Evolutionary conservation across 768 basidiomycete genomes (phyloP), one percentile per base, ranked within the genome.

Genomic region (Cubamyces sp.): DNA sequence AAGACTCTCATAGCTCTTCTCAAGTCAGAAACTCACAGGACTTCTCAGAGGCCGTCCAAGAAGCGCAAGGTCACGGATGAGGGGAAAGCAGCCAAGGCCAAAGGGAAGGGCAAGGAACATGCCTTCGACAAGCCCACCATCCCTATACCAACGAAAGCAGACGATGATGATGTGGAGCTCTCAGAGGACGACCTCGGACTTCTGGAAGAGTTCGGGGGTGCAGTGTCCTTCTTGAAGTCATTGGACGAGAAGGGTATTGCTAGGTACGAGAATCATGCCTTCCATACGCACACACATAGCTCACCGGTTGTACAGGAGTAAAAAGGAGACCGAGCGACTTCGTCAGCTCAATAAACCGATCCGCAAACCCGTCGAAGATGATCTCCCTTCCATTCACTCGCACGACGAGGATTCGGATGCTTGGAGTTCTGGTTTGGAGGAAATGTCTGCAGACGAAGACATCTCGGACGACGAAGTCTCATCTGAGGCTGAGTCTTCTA

Each of bases 181-280:
- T 87, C 85, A n/a, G 88, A 90, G 39, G 84, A 87, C 61, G 91
- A 90, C 62, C 75, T 87, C 37, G 84, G 82, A n/a, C 73, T 90
- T 51, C 74, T 93, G 25, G 77, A 84, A 57, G 83, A 87, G 66
- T 91, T 87, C 67, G 83, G 88, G 21, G 78, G 77, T 23, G 81
- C 85, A 2, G 80, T 81, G 37, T 77, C 80, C 34, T 98, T 98
- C 75, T 75, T 98, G 62, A 76, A 81, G 34, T 77, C 76, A 21
- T 75, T 97, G 56, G 94, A 98, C 74, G 81, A 82, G 63, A 86
- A 84, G 67, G 90, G 85, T n/a, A 90, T 98, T 60, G 81, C 91
- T 64, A 83, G 89, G 96, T 92, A 69, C 62, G 83, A 75, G 11
- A 6, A 12, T 23, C 40, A 54, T 43, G 4, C 30, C 56, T 18